Percentiles rank a stretch among this genome's conserved stretches.
Conservation (phyloP, 257 asterid genomes). For the Catharanthus roseus region DNA sequence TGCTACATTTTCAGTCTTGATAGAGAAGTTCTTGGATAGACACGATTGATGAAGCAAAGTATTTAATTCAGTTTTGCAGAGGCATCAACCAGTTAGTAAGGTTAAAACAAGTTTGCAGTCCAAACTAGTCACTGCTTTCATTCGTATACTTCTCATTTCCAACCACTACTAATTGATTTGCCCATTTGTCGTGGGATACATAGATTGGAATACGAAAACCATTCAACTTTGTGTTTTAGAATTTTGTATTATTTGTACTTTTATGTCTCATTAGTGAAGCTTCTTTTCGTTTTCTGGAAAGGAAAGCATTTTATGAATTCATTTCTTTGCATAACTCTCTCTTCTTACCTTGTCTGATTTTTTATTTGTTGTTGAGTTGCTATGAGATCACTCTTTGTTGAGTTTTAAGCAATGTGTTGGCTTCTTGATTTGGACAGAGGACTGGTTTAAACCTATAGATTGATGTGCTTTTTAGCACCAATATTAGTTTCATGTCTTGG, state of each 20-base stretch:
- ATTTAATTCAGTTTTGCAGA: conserved; percentile 9
- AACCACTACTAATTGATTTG: neutral
- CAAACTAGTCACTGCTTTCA: neutral
- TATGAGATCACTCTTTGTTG: neutral
- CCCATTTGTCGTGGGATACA: neutral
- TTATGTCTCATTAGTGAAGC: neutral
- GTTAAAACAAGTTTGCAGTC: neutral
- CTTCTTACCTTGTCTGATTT: neutral
- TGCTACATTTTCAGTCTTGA: conserved; percentile 49
- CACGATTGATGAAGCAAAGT: conserved; percentile 12
- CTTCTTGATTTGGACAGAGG: no score
- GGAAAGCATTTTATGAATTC: neutral
- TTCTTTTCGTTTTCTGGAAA: neutral
- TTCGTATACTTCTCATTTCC: neutral
- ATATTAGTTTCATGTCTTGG: no score
- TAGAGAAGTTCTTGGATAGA: conserved; percentile 50
- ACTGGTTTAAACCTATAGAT: no score
- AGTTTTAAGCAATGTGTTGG: no score
- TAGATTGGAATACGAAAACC: neutral
- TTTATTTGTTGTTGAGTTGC: neutral
- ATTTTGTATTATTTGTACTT: neutral
- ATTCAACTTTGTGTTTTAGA: neutral
- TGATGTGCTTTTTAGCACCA: no score
- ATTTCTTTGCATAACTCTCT: neutral
- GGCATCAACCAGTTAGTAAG: neutral